Base-by-base conservation (phyloP, 179 eudicot species). In the Beta macrorhiza region DNA sequence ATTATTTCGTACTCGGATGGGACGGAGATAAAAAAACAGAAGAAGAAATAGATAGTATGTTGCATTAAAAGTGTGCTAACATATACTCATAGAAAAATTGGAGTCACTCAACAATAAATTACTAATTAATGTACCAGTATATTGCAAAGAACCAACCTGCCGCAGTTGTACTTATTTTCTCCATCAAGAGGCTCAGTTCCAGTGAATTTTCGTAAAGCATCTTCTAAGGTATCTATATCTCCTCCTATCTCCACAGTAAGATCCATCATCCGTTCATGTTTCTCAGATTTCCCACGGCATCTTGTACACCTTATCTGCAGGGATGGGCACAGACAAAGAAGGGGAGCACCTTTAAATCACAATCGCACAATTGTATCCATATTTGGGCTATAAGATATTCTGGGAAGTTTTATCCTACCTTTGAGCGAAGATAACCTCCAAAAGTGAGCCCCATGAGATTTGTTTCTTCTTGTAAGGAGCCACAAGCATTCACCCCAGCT, bases 351-450 rank as follows among this genome's bases (percentile, higher is more conserved):
- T 32, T 53, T 6, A 37, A 13, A 32, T 29, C n/a, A 16, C 20
- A 65, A 14, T 64, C 51, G 16, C 4, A 59, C 20, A 49, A 59
- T 58, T 17, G 17, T 5, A 77, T 7, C 52, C 37, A 16, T 68
- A 52, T 68, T 22, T 81, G 12, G n/a, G 32, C 59, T 15, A 81
- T n/a, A 74, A 5, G 11, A 29, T 49, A 42, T 51, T 37, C n/a
- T 22, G 47, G 49, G 70, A 17, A 78, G 56, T 20, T 51, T 20
- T 59, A 76, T 14, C 65, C 53, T 82, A 96, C 99, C 98, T 91
- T 95, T 49, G 99, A 95, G 68, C 91, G 91, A 71, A 95, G 93
- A 82, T 91, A 92, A 72, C 99, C 99, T 63, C 99, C 99, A 91
- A 95, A 95, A 29, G 94, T 91, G 75, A 95, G 92, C 75, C 98